These are phyloP conservation scores for Skeletonema marinoi DNA, from an alignment of 108 stramenopile species.

Conservation along the genomic window DNA sequence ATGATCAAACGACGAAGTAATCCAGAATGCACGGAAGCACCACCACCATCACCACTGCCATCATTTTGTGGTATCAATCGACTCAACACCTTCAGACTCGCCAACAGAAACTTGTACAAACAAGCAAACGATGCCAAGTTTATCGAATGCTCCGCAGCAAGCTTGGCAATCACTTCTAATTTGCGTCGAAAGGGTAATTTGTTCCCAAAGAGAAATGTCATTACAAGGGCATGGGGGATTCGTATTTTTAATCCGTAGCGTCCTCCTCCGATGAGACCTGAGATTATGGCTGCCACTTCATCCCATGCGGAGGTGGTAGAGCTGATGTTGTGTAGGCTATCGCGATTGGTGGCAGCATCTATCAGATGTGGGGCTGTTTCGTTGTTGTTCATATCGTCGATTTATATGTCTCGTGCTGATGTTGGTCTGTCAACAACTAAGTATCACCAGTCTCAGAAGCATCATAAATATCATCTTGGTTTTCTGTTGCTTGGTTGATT, in stretches of 20 bases:
- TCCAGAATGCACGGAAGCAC: background rate
- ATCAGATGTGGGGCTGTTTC: background rate
- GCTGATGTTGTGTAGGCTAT: background rate
- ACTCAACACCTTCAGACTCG: constrained; percentile 54
- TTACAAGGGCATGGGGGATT: constrained; percentile 79
- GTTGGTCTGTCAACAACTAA: too few relatives aligned
- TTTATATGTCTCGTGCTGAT: too few relatives aligned
- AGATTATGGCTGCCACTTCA: constrained; percentile 65
- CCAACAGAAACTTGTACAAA: constrained; percentile 71
- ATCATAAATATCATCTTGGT: too few relatives aligned
- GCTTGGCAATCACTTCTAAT: constrained; percentile 46
- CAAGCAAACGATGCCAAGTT: constrained; percentile 84
- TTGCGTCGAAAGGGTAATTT: constrained; percentile 61
- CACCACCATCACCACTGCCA: constrained; percentile 1
- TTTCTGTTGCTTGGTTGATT: too few relatives aligned
- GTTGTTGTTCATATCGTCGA: background rate
- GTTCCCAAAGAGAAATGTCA: constrained; percentile 78
- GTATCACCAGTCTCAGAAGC: too few relatives aligned
- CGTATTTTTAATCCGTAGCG: constrained; percentile 86
- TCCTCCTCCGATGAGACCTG: constrained; percentile 76
- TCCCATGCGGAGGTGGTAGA: constrained; percentile 23
- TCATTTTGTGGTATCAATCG: constrained; percentile 8
- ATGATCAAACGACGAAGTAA: constrained; percentile 4
- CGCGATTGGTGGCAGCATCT: background rate
- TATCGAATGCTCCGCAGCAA: constrained; percentile 67